These are phyloP conservation scores for Aspergillus panamensis DNA, from an alignment of 495 filamentous ascomycete species.

Conservation along the genomic window DNA sequence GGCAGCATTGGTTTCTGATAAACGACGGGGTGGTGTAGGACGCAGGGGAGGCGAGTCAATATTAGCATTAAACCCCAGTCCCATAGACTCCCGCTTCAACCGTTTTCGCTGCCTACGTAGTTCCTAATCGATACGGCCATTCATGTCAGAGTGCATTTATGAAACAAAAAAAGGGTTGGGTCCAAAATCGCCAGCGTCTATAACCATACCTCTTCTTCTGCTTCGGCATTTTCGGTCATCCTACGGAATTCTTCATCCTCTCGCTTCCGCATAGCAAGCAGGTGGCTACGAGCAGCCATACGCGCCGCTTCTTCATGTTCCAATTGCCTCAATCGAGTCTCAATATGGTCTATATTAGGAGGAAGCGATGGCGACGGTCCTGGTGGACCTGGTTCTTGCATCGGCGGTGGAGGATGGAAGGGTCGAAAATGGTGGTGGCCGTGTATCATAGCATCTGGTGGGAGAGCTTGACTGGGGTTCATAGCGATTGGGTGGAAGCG, in stretches of 20 bases:
- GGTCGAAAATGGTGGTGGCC: slow-evolving; percentile 39
- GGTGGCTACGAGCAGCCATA: slow-evolving; percentile 41
- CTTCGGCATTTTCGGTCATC: slow-evolving; percentile 46
- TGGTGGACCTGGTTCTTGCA: slow-evolving; percentile 39
- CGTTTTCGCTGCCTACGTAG: slow-evolving; percentile 47
- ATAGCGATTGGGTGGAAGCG: slow-evolving; percentile 49
- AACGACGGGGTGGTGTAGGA: slow-evolving; percentile 41
- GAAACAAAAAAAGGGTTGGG: background rate
- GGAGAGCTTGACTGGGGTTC: slow-evolving; percentile 40
- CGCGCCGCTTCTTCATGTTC: slow-evolving; percentile 48
- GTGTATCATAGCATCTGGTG: slow-evolving; percentile 39
- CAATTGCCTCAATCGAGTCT: slow-evolving; percentile 43
- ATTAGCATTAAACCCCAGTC: slow-evolving; percentile 34
- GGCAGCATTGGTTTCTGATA: slow-evolving; percentile 49
- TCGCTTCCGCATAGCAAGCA: slow-evolving; percentile 45
- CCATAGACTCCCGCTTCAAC: slow-evolving; percentile 48
- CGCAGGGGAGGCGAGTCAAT: slow-evolving; percentile 44
- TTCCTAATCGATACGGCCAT: slow-evolving; percentile 28
- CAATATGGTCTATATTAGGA: slow-evolving; percentile 42
- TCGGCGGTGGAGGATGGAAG: slow-evolving; percentile 32
- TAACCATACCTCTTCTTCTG: slow-evolving; percentile 45
- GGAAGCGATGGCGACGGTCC: slow-evolving; percentile 28
- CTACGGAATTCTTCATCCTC: slow-evolving; percentile 49
- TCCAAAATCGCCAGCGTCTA: background rate
- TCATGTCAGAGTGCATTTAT: slow-evolving; percentile 13